phyloP scores from a whole-genome alignment of 1,284 basidiomycete genomes.

The Moesziomyces globuligerus region DNA sequence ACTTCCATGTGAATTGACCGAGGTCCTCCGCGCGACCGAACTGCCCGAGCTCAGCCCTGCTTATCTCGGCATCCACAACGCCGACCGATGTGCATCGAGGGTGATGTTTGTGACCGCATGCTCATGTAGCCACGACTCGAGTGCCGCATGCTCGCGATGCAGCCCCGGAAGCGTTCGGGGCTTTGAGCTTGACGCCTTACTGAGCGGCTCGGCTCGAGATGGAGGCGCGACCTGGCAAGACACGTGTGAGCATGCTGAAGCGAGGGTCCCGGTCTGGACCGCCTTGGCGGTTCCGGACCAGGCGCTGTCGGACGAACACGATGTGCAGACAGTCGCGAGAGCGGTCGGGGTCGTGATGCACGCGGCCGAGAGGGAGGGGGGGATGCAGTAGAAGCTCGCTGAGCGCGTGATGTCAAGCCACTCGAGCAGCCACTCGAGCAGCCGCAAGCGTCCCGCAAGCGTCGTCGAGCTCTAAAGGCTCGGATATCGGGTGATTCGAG shows the following conservation, averaged over 20 bases:
- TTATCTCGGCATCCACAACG: no score
- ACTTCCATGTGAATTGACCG: not conserved
- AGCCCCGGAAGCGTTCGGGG: not conserved
- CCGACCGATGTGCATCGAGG: no score
- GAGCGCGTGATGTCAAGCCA: not conserved
- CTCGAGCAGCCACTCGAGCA: not conserved
- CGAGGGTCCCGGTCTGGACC: not conserved
- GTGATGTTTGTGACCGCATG: no score
- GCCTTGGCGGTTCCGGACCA: not conserved
- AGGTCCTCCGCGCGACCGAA: not conserved
- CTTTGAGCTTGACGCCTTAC: not conserved
- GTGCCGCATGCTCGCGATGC: not conserved
- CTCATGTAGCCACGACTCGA: no score
- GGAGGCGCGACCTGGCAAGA: not conserved
- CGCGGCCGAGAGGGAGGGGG: no score
- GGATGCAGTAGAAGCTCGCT: not conserved
- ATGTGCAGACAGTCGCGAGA: no score
- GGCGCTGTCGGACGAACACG: not conserved
- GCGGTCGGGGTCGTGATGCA: no score
- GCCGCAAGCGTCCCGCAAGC: not conserved
- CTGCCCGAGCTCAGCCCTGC: not conserved
- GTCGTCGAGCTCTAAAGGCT: not conserved
- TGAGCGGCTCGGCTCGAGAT: not conserved
- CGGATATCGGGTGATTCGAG: not conserved
- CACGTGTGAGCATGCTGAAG: not conserved